Conservation (phyloP, 305 asterid genomes). For the Andrographis paniculata region DNA sequence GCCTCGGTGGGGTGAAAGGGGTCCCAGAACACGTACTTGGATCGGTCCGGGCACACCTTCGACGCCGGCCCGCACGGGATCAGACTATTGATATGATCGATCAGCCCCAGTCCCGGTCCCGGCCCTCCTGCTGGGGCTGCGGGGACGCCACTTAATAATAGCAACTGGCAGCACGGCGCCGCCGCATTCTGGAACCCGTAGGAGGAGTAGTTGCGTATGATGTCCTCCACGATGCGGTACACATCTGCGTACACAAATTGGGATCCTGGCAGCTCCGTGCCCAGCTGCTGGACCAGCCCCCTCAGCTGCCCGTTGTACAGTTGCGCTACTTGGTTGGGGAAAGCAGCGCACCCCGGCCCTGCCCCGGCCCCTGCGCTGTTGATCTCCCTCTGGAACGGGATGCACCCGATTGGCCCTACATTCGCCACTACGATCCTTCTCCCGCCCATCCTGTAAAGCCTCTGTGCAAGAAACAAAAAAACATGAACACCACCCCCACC, state of each 20-base stretch:
- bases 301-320: constrained; percentile 46
- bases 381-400: constrained; percentile 59
- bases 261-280: constrained; percentile 36
- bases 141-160: no score
- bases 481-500: no score
- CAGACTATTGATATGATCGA: not conserved
- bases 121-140: no score
- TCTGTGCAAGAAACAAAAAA: no score
- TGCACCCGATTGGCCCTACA: constrained; percentile 83
- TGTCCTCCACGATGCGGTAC: constrained; percentile 40
- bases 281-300: constrained; percentile 24
- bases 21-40: constrained; percentile 76
- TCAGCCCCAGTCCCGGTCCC: no score
- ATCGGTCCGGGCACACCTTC: constrained; percentile 47
- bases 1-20: constrained; percentile 68
- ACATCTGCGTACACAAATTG: constrained; percentile 56
- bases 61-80: constrained; percentile 66
- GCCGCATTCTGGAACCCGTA: constrained; percentile 41
- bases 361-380: constrained; percentile 48
- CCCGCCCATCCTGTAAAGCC: constrained; percentile 54
- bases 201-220: constrained; percentile 33
- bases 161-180: no score
- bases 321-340: constrained; percentile 56
- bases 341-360: constrained; percentile 40
- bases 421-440: constrained; percentile 45